Evolutionary conservation across 1,284 basidiomycete genomes (phyloP).

Genomic region (Austroboletus olivaceoglutinosus): DNA sequence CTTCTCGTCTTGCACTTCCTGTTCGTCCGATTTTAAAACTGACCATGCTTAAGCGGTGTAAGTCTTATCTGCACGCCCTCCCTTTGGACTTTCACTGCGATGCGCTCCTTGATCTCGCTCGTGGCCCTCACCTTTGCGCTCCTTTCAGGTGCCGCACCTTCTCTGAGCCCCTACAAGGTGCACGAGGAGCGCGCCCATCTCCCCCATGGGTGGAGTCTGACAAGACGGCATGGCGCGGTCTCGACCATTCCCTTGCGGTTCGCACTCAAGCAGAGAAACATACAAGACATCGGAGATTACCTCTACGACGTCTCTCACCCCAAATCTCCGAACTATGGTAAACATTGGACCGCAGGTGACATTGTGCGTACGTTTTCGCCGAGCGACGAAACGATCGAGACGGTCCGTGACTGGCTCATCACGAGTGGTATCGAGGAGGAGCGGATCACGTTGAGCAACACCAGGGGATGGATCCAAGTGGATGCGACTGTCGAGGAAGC

Average conservation of each 20-base stretch:
- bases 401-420: conserved; percentile 41
- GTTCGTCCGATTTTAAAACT: neutral
- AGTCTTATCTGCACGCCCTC: neutral
- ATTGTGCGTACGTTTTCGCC: conserved; percentile 42
- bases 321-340: conserved; percentile 40
- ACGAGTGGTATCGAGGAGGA: conserved; percentile 30
- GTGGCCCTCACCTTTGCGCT: conserved; percentile 14
- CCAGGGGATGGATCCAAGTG: conserved; percentile 41
- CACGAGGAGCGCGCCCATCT: conserved; percentile 35
- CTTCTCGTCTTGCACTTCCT: neutral
- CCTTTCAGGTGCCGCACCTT: conserved; percentile 6
- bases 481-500: conserved; percentile 40
- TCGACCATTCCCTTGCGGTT: conserved; percentile 38
- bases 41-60: neutral
- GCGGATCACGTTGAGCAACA: conserved; percentile 18
- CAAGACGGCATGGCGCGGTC: conserved; percentile 28
- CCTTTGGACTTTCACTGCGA: neutral
- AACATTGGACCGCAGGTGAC: conserved; percentile 41
- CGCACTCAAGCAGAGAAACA: conserved; percentile 41
- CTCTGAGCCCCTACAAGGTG: conserved; percentile 4
- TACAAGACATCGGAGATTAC: conserved; percentile 35
- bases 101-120: conserved; percentile 11
- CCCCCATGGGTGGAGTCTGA: conserved; percentile 34
- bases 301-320: conserved; percentile 45
- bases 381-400: conserved; percentile 33